Evolutionary conservation across 1,139 yeast genomes (phyloP), one percentile per base, ranked within the genome.

Genomic region (Debaryomyces udenii): DNA sequence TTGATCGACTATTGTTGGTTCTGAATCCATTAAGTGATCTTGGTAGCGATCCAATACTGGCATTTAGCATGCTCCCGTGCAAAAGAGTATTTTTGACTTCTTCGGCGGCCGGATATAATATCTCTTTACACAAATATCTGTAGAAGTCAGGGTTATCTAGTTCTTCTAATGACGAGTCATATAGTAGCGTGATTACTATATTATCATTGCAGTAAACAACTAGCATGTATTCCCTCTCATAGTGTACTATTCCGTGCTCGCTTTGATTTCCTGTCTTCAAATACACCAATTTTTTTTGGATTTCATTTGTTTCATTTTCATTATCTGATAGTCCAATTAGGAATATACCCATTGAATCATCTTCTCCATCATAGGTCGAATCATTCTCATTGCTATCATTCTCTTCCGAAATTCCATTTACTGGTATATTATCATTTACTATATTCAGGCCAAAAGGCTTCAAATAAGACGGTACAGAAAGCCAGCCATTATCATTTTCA

Each of bases 11-110:
- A 6, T 37, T 31, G 24, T 22, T 24, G 6, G 22, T 27, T 23
- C 36, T 34, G 27, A 37, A 37, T 4, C 54, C 59, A 34, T 56
- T 57, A 10, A 64, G 42, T 7, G 69, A 61, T 35, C 46, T 52
- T 0, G 60, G 56, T n/a, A 70, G 49, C 1, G 75, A 68, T 6
- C 60, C 57, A 3, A 64, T 45, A 47, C 74, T 68, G 13, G 56
- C 54, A n/a, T 56, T 56, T 11, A 56, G 38, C 18, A 49, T 37
- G 27, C 56, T 53, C 4, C 58, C 61, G 9, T 57, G 51, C 4
- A 47, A 24, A 13, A 52, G 34, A 13, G 48, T 37, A 16, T 43
- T 50, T 14, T 37, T 38, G 3, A 67, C 47, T 27, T 65, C 66
- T 17, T 66, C 67, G 4, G 57, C 42, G 1, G 56, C 47, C 2